Percentiles rank a stretch among this genome's conserved stretches.
Evolutionary conservation across 768 basidiomycete species (phyloP).

Genomic region (Royoungia palumana): DNA sequence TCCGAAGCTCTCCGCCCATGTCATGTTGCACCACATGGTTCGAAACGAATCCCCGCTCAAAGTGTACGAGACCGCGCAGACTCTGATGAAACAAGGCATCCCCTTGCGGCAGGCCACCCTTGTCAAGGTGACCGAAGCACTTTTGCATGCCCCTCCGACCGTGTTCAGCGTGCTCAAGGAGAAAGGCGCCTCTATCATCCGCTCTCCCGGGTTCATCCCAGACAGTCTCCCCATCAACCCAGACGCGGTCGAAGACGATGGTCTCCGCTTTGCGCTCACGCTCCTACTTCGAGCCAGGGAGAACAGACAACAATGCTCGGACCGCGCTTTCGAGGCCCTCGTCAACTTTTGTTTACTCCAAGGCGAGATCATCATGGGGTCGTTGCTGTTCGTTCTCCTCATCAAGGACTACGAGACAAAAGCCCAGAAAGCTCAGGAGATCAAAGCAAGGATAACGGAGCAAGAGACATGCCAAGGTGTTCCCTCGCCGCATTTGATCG

Average conservation of each 20-base stretch:
- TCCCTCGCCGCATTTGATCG: constrained; percentile 13
- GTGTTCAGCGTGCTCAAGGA: constrained; percentile 17
- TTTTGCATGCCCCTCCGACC: constrained; percentile 23
- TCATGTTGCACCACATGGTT: constrained; percentile 61
- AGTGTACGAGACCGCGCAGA: constrained; percentile 46
- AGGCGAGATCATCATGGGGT: constrained; percentile 76
- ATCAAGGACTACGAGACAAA: constrained; percentile 60
- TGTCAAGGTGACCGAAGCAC: constrained; percentile 34
- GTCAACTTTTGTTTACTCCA: constrained; percentile 67
- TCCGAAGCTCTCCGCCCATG: constrained; percentile 58
- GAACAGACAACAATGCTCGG: constrained; percentile 51
- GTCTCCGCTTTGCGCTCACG: constrained; percentile 48
- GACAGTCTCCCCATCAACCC: constrained; percentile 30
- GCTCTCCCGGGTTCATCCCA: constrained; percentile 11
- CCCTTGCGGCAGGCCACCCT: constrained; percentile 49
- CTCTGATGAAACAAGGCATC: constrained; percentile 55
- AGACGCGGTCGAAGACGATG: constrained; percentile 36
- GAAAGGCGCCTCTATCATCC: constrained; percentile 16
- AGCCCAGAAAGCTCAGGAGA: constrained; percentile 27
- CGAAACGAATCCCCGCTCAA: constrained; percentile 46
- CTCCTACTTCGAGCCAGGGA: constrained; percentile 53
- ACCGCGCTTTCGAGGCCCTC: constrained; percentile 58
- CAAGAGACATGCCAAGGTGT: constrained; percentile 13
- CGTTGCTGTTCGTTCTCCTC: constrained; percentile 62
- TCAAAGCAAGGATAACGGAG: constrained; percentile 19